Evolutionary conservation across 345 rosid species (phyloP).

Genomic region (Murraya koenigii): DNA sequence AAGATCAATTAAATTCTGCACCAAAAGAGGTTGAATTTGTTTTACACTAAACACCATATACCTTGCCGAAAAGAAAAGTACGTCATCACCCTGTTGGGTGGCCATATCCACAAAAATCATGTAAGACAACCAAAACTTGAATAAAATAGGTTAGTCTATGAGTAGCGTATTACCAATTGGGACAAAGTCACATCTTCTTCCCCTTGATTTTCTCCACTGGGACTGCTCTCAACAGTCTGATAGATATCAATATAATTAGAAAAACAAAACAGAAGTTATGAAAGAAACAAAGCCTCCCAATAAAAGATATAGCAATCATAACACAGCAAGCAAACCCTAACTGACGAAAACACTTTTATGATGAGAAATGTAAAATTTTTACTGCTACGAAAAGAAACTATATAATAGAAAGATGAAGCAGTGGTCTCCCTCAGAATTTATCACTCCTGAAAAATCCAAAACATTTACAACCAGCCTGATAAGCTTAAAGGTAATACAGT

Average conservation of each 20-base stretch:
- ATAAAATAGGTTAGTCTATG: not conserved
- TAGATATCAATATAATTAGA: conserved; percentile 3
- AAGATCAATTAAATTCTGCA: conserved; percentile 69
- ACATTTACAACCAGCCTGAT: not conserved
- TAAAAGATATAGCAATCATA: not conserved
- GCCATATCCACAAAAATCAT: conserved; percentile 10
- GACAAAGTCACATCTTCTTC: conserved; percentile 67
- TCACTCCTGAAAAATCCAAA: not conserved
- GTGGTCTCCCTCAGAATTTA: conserved; percentile 1
- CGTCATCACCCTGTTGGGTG: not conserved
- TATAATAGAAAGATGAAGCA: not conserved
- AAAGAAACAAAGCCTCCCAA: conserved; percentile 6
- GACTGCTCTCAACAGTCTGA: conserved; percentile 72
- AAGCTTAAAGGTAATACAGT: not conserved
- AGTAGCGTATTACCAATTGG: conserved; percentile 46
- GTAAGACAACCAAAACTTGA: conserved; percentile 6
- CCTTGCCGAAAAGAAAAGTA: not conserved
- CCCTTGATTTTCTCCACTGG: conserved; percentile 42
- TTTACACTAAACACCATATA: not conserved
- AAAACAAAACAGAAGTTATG: conserved; percentile 10
- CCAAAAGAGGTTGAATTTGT: conserved; percentile 4
- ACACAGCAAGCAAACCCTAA: not conserved
- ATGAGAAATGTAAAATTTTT: not conserved
- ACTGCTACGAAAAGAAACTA: not conserved
- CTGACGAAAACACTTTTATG: not conserved